Percentiles rank a stretch among this genome's conserved stretches.
Evolutionary conservation across 2,329 filamentous ascomycete genomes (phyloP).

Genomic region (Pseudogymnoascus sp.): DNA sequence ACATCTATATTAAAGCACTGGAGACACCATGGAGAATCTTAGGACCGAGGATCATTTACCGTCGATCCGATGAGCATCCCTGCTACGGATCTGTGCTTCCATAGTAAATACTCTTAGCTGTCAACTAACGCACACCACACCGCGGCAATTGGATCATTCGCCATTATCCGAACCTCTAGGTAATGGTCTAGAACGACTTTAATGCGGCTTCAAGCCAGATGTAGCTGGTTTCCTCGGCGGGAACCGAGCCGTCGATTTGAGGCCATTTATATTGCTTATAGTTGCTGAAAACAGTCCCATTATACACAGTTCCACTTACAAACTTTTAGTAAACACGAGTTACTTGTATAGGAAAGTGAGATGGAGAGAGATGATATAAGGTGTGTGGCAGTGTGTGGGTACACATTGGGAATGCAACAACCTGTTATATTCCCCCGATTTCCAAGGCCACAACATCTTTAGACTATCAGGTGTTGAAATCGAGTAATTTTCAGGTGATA

Average conservation of each 20-base stretch:
- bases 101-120: neutral
- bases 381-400: neutral
- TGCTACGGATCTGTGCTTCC: neutral
- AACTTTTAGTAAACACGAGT: neutral
- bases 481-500: too few relatives aligned
- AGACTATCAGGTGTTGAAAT: neutral
- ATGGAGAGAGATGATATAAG: neutral
- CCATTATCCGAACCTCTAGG: neutral
- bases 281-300: neutral
- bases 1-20: neutral
- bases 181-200: neutral
- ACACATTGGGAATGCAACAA: neutral
- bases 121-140: neutral
- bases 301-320: neutral
- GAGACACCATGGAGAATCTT: neutral
- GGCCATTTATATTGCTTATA: neutral
- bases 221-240: neutral
- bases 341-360: neutral
- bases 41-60: conserved; percentile 5
- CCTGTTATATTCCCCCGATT: neutral
- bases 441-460: neutral
- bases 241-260: neutral
- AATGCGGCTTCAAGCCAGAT: neutral
- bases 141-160: neutral
- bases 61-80: conserved; percentile 5